phyloP scores from a whole-genome alignment of 2,329 filamentous ascomycete genomes.

The Botryotinia globosa region DNA sequence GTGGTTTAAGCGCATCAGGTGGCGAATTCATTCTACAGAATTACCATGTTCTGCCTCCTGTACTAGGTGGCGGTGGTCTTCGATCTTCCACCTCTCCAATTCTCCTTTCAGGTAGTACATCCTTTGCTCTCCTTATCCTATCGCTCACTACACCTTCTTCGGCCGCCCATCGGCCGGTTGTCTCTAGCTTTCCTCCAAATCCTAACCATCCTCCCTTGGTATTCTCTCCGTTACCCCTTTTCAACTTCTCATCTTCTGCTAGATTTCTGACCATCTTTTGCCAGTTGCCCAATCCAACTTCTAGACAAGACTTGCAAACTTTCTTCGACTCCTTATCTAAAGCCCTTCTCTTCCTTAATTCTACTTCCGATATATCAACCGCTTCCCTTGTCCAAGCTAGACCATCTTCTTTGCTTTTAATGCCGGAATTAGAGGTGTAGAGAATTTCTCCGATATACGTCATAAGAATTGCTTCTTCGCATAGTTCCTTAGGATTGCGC shows the following conservation, averaged over 20 bases:
- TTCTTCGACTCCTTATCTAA: conserved; percentile 44
- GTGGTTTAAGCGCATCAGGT: background rate
- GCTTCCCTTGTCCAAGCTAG: conserved; percentile 88
- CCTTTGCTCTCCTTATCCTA: conserved; percentile 31
- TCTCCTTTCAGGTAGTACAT: conserved; percentile 21
- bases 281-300: conserved; percentile 79
- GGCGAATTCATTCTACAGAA: background rate
- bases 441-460: conserved; percentile 93
- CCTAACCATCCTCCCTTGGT: conserved; percentile 33
- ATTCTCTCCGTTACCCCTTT: conserved; percentile 24
- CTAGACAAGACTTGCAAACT: conserved; percentile 74
- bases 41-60: background rate
- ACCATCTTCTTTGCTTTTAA: conserved; percentile 59
- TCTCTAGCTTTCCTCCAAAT: conserved; percentile 30
- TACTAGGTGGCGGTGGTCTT: conserved; percentile 13
- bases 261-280: conserved; percentile 71
- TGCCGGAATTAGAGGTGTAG: conserved; percentile 56
- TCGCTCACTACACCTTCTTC: conserved; percentile 38
- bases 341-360: conserved; percentile 46
- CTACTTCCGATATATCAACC: conserved; percentile 74
- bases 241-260: conserved; percentile 39
- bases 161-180: conserved; percentile 38
- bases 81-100: conserved; percentile 10
- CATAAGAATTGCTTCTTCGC: conserved; percentile 82
- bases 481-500: conserved; percentile 64